Base-by-base conservation (phyloP, 768 basidiomycete genomes). In the Astraeus odoratus region DNA sequence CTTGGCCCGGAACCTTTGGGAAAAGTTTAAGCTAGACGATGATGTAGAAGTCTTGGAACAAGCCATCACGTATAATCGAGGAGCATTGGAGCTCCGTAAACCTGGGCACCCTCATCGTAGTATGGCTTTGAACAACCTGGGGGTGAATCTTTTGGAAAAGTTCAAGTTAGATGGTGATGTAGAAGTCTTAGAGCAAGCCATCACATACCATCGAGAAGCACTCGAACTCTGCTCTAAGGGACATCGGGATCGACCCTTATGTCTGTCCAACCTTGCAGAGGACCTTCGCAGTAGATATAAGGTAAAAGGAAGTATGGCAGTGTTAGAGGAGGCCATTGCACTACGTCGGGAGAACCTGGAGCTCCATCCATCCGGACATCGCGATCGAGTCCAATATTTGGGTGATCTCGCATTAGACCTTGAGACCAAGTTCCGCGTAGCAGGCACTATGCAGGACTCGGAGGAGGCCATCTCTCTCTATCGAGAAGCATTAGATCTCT, bases 301-400 rank as follows among this genome's bases (percentile, higher is more conserved):
- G 8, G 13, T 3, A 7, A n/a, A 10, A 30, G 41, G 24, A 5
- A 9, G n/a, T 6, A 10, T 24, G 16, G 31, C 24, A 26, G 45
- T 49, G 30, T 33, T 59, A 26, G 42, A 57, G 13, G 52, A 54
- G 37, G 50, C 52, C 15, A 55, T 60, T 36, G 5, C 22, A 16
- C 24, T 49, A 8, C n/a, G 49, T 23, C 50, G 43, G 13, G 39
- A 48, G 25, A 52, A 45, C 29, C 51, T 58, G 12, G 39, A 16
- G 5, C 24, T 18, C 40, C 3, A 42, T 23, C 19, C 52, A 53
- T 33, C 26, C 51, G 16, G 10, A 13, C 30, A 31, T 9, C 42
- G 51, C 15, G 9, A 35, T 19, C 16, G 16, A 18, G 42, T 57
- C 44, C 47, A 50, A 20, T 31, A 39, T 41, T 47, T 54, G 10